These are phyloP conservation scores for Pugionium dolabratum DNA, from an alignment of 345 rosid species.

Conservation along the genomic window DNA sequence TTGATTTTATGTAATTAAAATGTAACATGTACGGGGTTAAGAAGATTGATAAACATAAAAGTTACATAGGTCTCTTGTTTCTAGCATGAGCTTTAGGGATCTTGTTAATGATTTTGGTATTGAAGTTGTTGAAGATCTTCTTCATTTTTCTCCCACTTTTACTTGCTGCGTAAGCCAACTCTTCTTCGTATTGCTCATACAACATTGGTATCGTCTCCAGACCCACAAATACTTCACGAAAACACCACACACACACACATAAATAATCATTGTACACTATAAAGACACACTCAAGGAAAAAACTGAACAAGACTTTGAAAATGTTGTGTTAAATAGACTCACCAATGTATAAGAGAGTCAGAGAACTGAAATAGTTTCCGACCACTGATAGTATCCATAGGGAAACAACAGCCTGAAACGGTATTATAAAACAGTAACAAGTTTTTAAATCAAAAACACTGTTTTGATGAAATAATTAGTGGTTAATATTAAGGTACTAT, in stretches of 20 bases:
- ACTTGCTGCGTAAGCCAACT: slow-evolving; percentile 43
- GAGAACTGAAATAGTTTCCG: slow-evolving; percentile 47
- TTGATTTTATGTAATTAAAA: neutral
- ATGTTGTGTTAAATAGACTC: slow-evolving; percentile 23
- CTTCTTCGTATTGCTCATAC: slow-evolving; percentile 46
- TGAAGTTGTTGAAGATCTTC: slow-evolving; percentile 43
- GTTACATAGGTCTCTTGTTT: slow-evolving; percentile 38
- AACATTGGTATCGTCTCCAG: slow-evolving; percentile 48
- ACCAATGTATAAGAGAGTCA: slow-evolving; percentile 52
- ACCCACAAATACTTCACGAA: slow-evolving; percentile 45
- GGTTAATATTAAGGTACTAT: neutral
- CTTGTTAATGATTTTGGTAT: slow-evolving; percentile 48
- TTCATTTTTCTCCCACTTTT: slow-evolving; percentile 42
- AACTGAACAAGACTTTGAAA: too few relatives aligned
- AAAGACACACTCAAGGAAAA: too few relatives aligned
- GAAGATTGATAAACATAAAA: slow-evolving; percentile 4
- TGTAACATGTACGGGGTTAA: slow-evolving; percentile 1
- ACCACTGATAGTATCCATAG: slow-evolving; percentile 52
- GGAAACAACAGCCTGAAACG: slow-evolving; percentile 44
- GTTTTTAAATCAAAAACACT: neutral
- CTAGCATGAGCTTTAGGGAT: slow-evolving; percentile 51
- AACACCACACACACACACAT: neutral
- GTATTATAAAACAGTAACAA: neutral
- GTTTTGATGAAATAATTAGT: neutral
- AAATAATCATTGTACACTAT: neutral